phyloP scores from a whole-genome alignment of 2,329 filamentous ascomycete genomes.

The Laburnicola sp. region DNA sequence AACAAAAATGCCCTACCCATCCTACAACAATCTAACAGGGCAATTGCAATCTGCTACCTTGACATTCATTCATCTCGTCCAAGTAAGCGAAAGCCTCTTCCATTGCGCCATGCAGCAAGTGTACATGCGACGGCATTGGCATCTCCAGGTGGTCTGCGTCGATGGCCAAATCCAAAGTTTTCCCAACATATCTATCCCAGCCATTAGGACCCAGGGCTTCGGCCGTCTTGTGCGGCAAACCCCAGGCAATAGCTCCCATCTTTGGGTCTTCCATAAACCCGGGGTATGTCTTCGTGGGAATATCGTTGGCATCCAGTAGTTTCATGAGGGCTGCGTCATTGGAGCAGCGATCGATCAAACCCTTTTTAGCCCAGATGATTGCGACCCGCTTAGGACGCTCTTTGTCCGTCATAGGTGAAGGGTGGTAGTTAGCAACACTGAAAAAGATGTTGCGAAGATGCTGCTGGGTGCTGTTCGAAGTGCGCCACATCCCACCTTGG shows the following conservation, averaged over 20 bases:
- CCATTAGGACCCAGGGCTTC: conserved; percentile 6
- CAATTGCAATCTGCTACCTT: too few species aligned
- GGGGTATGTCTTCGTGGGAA: conserved; percentile 3
- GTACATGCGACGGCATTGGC: conserved; percentile 4
- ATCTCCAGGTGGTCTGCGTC: conserved; percentile 5
- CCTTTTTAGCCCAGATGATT: conserved; percentile 8
- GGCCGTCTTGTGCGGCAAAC: background rate
- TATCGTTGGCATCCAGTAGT: background rate
- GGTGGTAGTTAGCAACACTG: background rate
- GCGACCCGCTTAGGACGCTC: background rate
- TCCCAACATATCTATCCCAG: conserved; percentile 7
- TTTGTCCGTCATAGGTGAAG: background rate
- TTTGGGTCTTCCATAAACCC: conserved; percentile 7
- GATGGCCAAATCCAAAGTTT: background rate
- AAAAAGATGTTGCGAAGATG: background rate
- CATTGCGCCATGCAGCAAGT: background rate
- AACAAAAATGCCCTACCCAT: too few species aligned
- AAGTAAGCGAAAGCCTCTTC: background rate
- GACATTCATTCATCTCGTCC: too few species aligned
- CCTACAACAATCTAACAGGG: too few species aligned
- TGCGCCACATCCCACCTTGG: background rate
- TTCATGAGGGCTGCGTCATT: background rate
- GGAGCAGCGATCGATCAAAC: background rate
- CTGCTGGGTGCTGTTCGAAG: background rate
- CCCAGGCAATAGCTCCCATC: background rate